Evolutionary conservation across 768 basidiomycete genomes (phyloP), one percentile per base, ranked within the genome.

Genomic region (Calocybe gangraenosa): DNA sequence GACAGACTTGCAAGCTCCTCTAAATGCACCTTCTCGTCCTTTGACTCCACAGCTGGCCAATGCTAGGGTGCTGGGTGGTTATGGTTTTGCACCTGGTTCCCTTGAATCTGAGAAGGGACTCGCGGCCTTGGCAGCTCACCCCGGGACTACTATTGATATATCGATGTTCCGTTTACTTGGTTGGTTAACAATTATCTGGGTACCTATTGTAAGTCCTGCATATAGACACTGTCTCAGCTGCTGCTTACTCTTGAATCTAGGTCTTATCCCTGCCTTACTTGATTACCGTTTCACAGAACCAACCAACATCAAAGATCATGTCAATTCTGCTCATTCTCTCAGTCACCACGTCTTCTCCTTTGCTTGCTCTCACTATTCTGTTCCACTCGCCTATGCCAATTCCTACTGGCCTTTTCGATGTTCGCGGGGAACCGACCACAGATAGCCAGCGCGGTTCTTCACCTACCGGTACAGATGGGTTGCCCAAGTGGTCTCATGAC

Each of bases 171-270:
- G 76, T 44, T 71, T 77, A 15, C 43, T 79, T 47, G 75, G 75
- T 58, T 89, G 87, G 86, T 68, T 84, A 50, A 58, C 80, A 48
- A 70, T 71, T 31, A 80, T 87, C 50, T 85, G 82, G 81, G 58
- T 83, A 28, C 87, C 87, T 41, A 58, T 83, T 48, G 86, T 86
- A 64, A 60, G 84, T 72, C 2, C 31, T 36, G 37, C 34, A 30
- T 46, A 18, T 33, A 21, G 39, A 11, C 21, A 47, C 8, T 35
- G 5, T 20, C 20, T 15, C 22, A 18, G 15, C 19, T 37, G 6
- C 36, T 49, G 38, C 47, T 30, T 44, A 39, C 22, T 37, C 19
- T 46, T 14, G 6, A 9, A 23, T 53, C 1, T 44, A 89, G 86
- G 70, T 53, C 31, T 66, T 87, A 48, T 71, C 81, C 36, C 63